These are phyloP conservation scores for Trichosanthes truncata DNA, from an alignment of 306 rosid genomes.

Conservation along the genomic window DNA sequence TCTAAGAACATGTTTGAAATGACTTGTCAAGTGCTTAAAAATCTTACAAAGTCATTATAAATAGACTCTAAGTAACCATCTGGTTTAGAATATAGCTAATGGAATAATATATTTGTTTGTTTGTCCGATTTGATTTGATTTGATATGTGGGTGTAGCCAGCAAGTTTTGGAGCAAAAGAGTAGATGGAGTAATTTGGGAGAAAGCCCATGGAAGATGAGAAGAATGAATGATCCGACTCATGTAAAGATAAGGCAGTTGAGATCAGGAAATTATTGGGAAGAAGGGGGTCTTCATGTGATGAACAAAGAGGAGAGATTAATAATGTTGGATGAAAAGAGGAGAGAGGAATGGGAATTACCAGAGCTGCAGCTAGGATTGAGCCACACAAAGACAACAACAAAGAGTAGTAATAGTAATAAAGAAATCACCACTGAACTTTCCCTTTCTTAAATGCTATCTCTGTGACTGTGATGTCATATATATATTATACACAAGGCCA, in stretches of 20 bases:
- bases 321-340: conserved; percentile 13
- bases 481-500: background rate
- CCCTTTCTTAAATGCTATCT: conserved; percentile 32
- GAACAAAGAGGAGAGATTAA: conserved; percentile 17
- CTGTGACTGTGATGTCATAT: background rate
- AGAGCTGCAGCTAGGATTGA: conserved; percentile 51
- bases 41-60: too few relatives aligned
- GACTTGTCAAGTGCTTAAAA: too few relatives aligned
- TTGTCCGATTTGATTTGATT: background rate
- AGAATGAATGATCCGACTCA: background rate
- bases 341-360: conserved; percentile 30
- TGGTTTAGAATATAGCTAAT: background rate
- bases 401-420: conserved; percentile 10
- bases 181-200: background rate
- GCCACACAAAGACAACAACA: conserved; percentile 21
- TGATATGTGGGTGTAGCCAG: background rate
- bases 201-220: background rate
- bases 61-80: too few relatives aligned
- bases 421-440: conserved; percentile 50
- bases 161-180: background rate
- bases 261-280: background rate
- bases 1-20: too few relatives aligned
- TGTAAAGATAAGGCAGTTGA: background rate
- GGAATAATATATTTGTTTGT: background rate
- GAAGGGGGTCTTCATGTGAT: conserved; percentile 24